Percentiles rank a stretch among this genome's conserved stretches.
Evolutionary conservation across 768 basidiomycete genomes (phyloP).

Genomic region (Coprinellus aureogranulatus): DNA sequence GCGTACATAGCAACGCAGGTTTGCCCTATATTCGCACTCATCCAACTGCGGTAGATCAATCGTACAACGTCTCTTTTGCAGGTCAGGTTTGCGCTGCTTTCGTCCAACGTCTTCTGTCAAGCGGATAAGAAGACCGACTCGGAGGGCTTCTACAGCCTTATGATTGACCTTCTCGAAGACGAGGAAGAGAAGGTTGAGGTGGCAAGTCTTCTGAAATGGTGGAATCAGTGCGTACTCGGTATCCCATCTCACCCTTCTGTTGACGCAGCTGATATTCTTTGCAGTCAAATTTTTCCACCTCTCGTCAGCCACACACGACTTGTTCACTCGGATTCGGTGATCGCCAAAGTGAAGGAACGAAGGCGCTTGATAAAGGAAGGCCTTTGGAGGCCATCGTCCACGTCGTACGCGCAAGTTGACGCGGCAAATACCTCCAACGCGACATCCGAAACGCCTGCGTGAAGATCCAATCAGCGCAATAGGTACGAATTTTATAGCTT

Average conservation of each 20-base stretch:
- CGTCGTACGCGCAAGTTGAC: no score
- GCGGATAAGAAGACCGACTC: conserved; percentile 21
- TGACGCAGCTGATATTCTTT: background rate
- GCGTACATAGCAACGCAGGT: conserved; percentile 17
- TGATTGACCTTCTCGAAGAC: conserved; percentile 21
- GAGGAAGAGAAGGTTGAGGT: conserved; percentile 17
- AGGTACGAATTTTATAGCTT: no score
- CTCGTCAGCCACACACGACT: background rate
- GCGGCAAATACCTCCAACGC: no score
- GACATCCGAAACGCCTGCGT: no score
- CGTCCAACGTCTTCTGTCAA: conserved; percentile 15
- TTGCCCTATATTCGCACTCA: no score
- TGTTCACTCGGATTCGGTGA: background rate
- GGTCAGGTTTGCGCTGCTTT: conserved; percentile 16
- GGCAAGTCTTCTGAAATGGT: conserved; percentile 8
- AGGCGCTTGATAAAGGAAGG: no score
- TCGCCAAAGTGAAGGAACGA: background rate
- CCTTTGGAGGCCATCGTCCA: no score
- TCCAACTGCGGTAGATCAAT: no score
- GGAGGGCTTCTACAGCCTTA: conserved; percentile 19
- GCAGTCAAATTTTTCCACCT: background rate
- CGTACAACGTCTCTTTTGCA: conserved; percentile 1
- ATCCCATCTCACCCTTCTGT: no score
- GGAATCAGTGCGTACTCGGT: conserved; percentile 13
- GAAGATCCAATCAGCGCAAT: no score